Evolutionary conservation across 225 moss, liverwort and hornwort species (phyloP).

Genomic region (Straminergon stramineum): DNA sequence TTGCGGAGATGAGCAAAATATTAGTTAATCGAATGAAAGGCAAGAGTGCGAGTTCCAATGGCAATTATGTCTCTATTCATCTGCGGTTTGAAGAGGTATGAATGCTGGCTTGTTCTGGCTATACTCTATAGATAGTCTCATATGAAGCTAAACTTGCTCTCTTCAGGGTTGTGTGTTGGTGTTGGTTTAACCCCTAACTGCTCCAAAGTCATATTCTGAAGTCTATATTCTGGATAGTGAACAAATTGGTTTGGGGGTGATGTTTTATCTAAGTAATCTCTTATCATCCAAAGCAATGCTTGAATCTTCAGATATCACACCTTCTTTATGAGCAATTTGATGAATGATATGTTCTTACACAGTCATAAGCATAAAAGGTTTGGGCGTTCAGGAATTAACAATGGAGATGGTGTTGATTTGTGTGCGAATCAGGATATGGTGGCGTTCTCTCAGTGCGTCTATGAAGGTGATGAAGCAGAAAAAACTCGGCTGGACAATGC

Average conservation of each 20-base stretch:
- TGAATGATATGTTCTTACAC: too few species aligned
- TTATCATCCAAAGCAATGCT: neutral
- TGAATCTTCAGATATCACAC: too few species aligned
- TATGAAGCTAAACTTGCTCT: neutral
- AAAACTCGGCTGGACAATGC: conserved; percentile 76
- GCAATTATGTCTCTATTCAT: conserved; percentile 92
- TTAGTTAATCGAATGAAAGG: conserved; percentile 78
- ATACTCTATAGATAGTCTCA: neutral
- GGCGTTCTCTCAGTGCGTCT: conserved; percentile 91
- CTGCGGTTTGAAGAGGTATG: conserved; percentile 90
- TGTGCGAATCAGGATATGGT: conserved; percentile 81
- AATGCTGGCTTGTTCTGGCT: neutral
- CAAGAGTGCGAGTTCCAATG: conserved; percentile 56
- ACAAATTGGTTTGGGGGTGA: neutral
- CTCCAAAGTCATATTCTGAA: neutral
- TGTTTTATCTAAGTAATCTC: too few species aligned
- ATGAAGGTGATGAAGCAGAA: conserved; percentile 71
- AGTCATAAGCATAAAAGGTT: neutral
- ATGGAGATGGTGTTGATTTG: neutral
- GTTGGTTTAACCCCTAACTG: neutral
- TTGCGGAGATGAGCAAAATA: conserved; percentile 44
- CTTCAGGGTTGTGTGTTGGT: neutral
- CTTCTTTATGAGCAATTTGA: neutral
- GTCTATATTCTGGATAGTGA: neutral
- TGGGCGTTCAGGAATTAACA: neutral